These are phyloP conservation scores for Parmales sp. DNA, from an alignment of 108 stramenopile species.

Conservation along the genomic window DNA sequence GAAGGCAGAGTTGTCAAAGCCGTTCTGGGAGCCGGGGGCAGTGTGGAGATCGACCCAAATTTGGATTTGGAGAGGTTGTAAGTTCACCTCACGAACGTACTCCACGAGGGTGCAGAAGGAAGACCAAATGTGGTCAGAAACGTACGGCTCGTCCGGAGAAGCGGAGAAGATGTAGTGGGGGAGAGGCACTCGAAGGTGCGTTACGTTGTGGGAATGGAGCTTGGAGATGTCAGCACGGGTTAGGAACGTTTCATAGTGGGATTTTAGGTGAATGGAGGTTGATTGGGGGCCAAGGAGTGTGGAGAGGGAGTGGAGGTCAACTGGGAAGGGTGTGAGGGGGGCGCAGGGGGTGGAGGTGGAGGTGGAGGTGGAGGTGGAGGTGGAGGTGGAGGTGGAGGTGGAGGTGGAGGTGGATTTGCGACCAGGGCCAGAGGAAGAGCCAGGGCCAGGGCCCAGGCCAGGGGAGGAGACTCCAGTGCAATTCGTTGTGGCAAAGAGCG, in stretches of 20 bases:
- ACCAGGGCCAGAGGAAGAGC: conserved; percentile 16
- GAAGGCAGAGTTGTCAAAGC: conserved; percentile 74
- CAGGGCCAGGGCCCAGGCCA: conserved; percentile 39
- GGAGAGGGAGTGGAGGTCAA: conserved; percentile 31
- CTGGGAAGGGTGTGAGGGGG: conserved; percentile 48
- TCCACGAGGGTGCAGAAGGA: conserved; percentile 14
- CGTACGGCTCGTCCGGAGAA: conserved; percentile 38
- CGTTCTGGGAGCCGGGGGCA: conserved; percentile 72
- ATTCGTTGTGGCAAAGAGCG: conserved; percentile 45
- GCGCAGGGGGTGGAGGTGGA: conserved; percentile 9
- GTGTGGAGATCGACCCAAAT: conserved; percentile 67
- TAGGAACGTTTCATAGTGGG: conserved; percentile 81
- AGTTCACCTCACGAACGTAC: conserved; percentile 39
- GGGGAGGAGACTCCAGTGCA: conserved; percentile 40
- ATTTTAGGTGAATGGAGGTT: conserved; percentile 46
- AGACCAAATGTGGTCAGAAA: conserved; percentile 13
- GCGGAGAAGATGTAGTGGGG: conserved; percentile 51
- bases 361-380: background rate
- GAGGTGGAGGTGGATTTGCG: background rate
- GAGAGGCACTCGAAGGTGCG: conserved; percentile 60
- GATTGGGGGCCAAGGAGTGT: conserved; percentile 24
- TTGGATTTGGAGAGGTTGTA: conserved; percentile 40
- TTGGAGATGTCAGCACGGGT: conserved; percentile 55
- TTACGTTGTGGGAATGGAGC: conserved; percentile 39
- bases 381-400: conserved; percentile 23